Base-by-base conservation (phyloP, 2,329 filamentous ascomycete species). In the Acrocalymma vagum region DNA sequence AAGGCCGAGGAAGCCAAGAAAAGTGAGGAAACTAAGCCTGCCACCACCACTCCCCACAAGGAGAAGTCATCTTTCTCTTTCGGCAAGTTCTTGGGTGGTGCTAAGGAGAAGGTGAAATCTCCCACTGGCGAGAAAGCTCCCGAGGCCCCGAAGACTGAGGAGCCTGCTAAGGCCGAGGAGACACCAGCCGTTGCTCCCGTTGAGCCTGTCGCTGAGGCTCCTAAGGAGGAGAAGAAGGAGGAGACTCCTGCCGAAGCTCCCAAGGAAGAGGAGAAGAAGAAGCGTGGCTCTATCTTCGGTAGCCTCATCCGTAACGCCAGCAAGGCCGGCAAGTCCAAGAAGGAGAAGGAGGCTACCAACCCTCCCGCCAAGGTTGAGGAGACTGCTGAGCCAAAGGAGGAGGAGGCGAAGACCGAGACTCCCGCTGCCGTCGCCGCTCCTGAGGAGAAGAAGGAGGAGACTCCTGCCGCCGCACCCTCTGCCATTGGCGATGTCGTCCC, bases 271-370 rank as follows among this genome's bases (percentile, higher is more conserved):
- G 95, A 95, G 56, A 90, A 88, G 81, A 81, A 83, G 74, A 95
- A 95, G 88, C 88, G 90, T 72, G 83, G 85, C 75, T 93, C 88
- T 55, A 86, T 92, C 64, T 95, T 95, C 73, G 83, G 83, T 59
- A 85, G 85, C 62, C 83, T 88, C 63, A 81, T 70, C 54, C 71
- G 72, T 53, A 67, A 65, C 20, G 60, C 68, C 54, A 70, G 65
- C 66, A 73, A 73, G 63, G 67, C 69, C 33, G 59, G 62, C 47
- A 59, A 60, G 38, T 44, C 55, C 55, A 71, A 72, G 60, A 66
- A 69, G 55, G 63, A 68, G 60, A 65, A 69, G 57, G 65, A 68
- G 53, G 46, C 56, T 46, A 44, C 57, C 23, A 48, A 50, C 24
- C 38, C 63, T 24, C 60, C 67, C n/a, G 57, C 66, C 39, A 67